A percentile compares a stretch with the other conserved stretches of the same genome.
phyloP scores from a whole-genome alignment of 1,284 basidiomycete genomes.

The Golubevia pallescens region DNA sequence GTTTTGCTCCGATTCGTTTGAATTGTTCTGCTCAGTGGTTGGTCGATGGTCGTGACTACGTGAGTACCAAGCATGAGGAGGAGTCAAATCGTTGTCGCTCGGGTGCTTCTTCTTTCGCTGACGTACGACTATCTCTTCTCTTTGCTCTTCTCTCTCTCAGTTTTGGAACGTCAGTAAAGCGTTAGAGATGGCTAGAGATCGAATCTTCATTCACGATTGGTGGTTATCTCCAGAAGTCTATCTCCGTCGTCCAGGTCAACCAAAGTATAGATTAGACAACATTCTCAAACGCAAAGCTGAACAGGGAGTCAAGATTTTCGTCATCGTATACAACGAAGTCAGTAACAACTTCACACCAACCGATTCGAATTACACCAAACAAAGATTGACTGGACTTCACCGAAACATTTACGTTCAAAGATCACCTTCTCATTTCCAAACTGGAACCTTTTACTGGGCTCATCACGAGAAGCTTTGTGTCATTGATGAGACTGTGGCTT shows the following conservation, averaged over 20 bases:
- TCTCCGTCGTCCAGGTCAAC: conserved; percentile 80
- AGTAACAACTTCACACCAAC: conserved; percentile 85
- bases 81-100: conserved; percentile 66
- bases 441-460: conserved; percentile 93
- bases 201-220: conserved; percentile 65
- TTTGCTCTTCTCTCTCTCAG: background rate
- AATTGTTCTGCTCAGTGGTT: conserved; percentile 98
- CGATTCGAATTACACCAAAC: conserved; percentile 80
- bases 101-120: conserved; percentile 69
- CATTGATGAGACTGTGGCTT: conserved; percentile 94
- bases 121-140: conserved; percentile 70
- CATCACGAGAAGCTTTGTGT: conserved; percentile 98
- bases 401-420: conserved; percentile 95
- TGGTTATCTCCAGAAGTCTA: conserved; percentile 74
- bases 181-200: conserved; percentile 85
- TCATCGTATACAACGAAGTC: conserved; percentile 88
- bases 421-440: conserved; percentile 95
- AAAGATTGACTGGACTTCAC: conserved; percentile 81
- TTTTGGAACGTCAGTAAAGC: conserved; percentile 97
- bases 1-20: conserved; percentile 89
- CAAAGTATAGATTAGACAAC: conserved; percentile 85
- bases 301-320: conserved; percentile 93
- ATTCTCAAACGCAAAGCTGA: conserved; percentile 90
- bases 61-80: too few species aligned
- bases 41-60: conserved; percentile 78